Conservation (phyloP, 228 moss, liverwort and hornwort genomes). For the Sphagnum magellanicum region DNA sequence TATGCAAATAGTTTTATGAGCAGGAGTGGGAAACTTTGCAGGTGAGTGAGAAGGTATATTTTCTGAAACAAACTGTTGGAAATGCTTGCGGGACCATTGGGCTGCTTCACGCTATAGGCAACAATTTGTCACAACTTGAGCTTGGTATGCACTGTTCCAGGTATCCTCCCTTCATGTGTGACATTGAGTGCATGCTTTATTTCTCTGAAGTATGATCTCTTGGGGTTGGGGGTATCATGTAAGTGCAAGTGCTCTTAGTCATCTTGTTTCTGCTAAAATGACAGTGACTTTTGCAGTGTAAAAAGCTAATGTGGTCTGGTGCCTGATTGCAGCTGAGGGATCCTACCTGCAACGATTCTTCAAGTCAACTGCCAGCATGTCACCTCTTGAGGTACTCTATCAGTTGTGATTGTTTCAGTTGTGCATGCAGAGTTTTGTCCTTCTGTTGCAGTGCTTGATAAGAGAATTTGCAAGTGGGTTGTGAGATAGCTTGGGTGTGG, state of each 20-base stretch:
- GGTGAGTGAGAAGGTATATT: constrained; percentile 92
- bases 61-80: constrained; percentile 98
- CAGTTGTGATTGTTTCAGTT: neutral
- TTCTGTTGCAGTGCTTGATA: neutral
- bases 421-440: neutral
- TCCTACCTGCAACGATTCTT: constrained; percentile 85
- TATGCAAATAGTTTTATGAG: neutral
- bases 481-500: constrained; percentile 8
- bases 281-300: neutral
- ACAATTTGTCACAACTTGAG: constrained; percentile 62
- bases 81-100: constrained; percentile 99
- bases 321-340: constrained; percentile 51
- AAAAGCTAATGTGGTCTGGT: neutral
- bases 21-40: constrained; percentile 23
- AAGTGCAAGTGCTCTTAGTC: neutral
- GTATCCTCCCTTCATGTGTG: constrained; percentile 1
- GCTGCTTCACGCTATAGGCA: constrained; percentile 96
- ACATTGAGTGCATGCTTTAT: neutral
- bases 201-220: neutral
- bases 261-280: neutral
- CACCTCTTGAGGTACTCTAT: constrained; percentile 70
- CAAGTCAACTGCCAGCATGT: constrained; percentile 63
- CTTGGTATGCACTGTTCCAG: constrained; percentile 40
- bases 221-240: neutral
- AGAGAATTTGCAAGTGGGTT: neutral